Evolutionary conservation across 108 stramenopile species (phyloP), one percentile per base, ranked within the genome.

Genomic region (Epithemia pelagica): DNA sequence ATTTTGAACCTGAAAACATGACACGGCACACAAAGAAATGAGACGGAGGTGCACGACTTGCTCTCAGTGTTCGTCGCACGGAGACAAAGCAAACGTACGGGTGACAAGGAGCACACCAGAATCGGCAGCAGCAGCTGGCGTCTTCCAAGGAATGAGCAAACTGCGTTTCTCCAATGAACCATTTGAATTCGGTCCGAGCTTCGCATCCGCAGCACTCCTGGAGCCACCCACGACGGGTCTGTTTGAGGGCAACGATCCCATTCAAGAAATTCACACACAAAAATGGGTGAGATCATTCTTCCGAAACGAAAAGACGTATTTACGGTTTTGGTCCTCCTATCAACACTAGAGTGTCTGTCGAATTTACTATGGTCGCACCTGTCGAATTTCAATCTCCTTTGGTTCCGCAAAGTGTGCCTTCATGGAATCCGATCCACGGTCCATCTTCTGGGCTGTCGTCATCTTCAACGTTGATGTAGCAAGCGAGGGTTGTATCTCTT

Each of bases 61-160:
- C 25, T 58, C 26, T 26, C 26, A 19, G 52, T 52, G 52, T 52
- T 52, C 20, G 19, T 52, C 52, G 20, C 52, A 52, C 52, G 52
- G 52, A 20, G 15, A 52, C 37, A 5, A 46, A 46, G 37, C 5
- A 5, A 32, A 74, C 74, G 64, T 80, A 89, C 1, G 78, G 65
- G 70, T 84, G 80, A 65, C 69, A 66, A 2, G 77, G 77, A 28
- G 76, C 67, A 67, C 76, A 81, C 74, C 74, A 84, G 58, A 74
- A 73, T 27, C 88, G 85, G 74, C 83, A 80, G 65, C 70, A 68
- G 64, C 65, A 86, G 25, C 71, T 65, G 24, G 82, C 75, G 29
- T 89, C 88, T 63, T 89, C 88, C 46, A 79, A 65, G 0, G 82
- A 78, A 25, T 59, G 53, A n/a, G 82, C 82, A 63, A 89, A 70